Conservation (phyloP, 768 basidiomycete species). For the Pisolithus sp. region DNA sequence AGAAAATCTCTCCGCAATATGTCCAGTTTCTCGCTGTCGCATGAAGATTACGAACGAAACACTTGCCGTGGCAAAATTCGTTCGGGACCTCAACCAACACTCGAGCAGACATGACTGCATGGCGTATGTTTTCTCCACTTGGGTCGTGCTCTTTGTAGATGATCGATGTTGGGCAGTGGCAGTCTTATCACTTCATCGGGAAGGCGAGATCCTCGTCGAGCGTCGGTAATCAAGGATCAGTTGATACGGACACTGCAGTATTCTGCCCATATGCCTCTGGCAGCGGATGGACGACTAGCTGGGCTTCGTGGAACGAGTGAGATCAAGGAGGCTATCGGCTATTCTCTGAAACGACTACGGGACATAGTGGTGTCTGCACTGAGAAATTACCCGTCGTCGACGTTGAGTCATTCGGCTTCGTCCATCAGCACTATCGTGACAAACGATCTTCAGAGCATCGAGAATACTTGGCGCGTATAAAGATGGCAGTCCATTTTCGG, state of each 20-base stretch:
- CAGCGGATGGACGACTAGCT: slow-evolving; percentile 15
- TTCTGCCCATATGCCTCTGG: slow-evolving; percentile 1
- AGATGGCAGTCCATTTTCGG: slow-evolving; percentile 46
- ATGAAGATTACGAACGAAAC: slow-evolving; percentile 36
- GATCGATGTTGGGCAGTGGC: slow-evolving; percentile 20
- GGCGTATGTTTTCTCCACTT: slow-evolving; percentile 26
- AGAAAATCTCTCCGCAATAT: slow-evolving; percentile 35
- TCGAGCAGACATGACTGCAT: slow-evolving; percentile 20
- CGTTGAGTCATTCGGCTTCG: slow-evolving; percentile 14
- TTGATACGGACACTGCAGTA: slow-evolving; percentile 18
- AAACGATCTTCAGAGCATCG: slow-evolving; percentile 22
- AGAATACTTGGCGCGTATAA: slow-evolving; percentile 47
- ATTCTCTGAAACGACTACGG: slow-evolving; percentile 18
- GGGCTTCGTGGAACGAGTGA: slow-evolving; percentile 20
- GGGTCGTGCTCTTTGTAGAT: not conserved
- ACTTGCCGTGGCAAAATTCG: slow-evolving; percentile 39
- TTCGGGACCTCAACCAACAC: slow-evolving; percentile 30
- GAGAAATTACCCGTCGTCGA: slow-evolving; percentile 11
- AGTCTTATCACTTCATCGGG: slow-evolving; percentile 28
- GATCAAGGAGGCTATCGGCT: slow-evolving; percentile 20
- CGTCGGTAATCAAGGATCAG: slow-evolving; percentile 23
- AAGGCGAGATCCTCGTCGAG: slow-evolving; percentile 20
- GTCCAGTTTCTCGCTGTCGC: slow-evolving; percentile 33
- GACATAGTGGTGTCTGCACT: slow-evolving; percentile 16
- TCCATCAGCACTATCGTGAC: not conserved